Base-by-base conservation (phyloP, 2,329 filamentous ascomycete species). In the Colletotrichum echinochloae region DNA sequence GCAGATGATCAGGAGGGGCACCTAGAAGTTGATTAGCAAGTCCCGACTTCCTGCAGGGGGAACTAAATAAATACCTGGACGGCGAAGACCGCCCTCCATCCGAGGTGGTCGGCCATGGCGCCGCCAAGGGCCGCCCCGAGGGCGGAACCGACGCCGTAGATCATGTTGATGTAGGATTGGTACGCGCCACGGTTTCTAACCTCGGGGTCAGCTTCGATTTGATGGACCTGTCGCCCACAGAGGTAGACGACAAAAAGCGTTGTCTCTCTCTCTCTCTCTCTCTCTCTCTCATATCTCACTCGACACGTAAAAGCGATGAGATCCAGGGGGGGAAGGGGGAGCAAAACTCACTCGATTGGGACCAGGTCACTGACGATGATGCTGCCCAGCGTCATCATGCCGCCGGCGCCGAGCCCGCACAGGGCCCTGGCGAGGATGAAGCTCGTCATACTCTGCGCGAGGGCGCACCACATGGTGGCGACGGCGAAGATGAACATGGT, bases 351-450 rank as follows among this genome's bases (percentile, higher is more conserved):
- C 81, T 92, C 88, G 73, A 94, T 92, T 1, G 91, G 91, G 44
- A 95, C 91, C 57, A 94, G 80, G 78, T 94, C 92, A 66, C 90
- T 92, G 23, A 91, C 89, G 72, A 94, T 89, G 65, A 94, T 93
- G 7, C 86, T 89, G 1, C 88, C 91, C 81, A 94, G 84, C 1
- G 90, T 88, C 79, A 93, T 86, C 59, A 92, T 85, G 0, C 91
- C 92, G 0, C 92, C 93, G 0, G 92, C 93, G 1, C 92, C 92
- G 5, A 95, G 79, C 0, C 93, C 93, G 72, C 91, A 93, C 8
- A 92, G 81, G 0, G 92, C 91, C 73, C 92, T 81, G 37, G 92
- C 92, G 0, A 89, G 78, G 71, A 94, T 93, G 75, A 95, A 90
- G 73, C 87, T 88, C n/a, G 87, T 83, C 76, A 95, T 91, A 76